Evolutionary conservation across 495 filamentous ascomycete species (phyloP), one percentile per base, ranked within the genome.

Genomic region (Friedmanniomyces simplex): DNA sequence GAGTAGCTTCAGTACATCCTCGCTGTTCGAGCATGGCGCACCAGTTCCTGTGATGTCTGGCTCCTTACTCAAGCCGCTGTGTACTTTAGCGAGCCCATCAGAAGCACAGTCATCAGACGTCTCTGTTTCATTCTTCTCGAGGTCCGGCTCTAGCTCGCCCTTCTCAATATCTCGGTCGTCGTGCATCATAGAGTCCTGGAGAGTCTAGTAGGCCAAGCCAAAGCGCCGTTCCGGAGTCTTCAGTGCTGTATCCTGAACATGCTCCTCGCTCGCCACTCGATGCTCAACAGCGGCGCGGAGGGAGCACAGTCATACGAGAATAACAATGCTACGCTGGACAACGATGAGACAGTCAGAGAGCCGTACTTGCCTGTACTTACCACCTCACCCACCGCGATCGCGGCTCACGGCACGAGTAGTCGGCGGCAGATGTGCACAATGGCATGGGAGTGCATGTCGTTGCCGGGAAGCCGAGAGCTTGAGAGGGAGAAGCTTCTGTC

Each of bases 21-120:
- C 55, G 26, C 47, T 51, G 30, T 57, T 51, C 3, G 55, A 57
- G 28, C 55, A 36, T 7, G 55, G 55, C 7, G 55, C 55, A n/a
- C 22, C 32, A 2, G 16, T n/a, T 14, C 41, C 24, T 43, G 45
- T 54, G 32, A 42, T 51, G 12, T 54, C 37, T 1, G 58, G 42
- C 39, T 48, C 51, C 25, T 54, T 59, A 11, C 50, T 47, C 36
- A 54, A 26, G 14, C 50, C 57, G n/a, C 20, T 18, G 18, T 52
- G 34, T 34, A 43, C n/a, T 42, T 22, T 52, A 6, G 50, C 37
- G 7, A 26, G 36, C 43, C 8, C 18, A 13, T 21, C 39, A 16
- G 28, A 18, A 4, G 45, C 16, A 28, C 49, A 46, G 28, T 55
- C 28, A 1, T 55, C 32, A n/a, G 36, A 50, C 8, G 16, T 36